These are phyloP conservation scores for Umbelopsis ramanniana DNA, from an alignment of 192 early-diverging fungal genomes.

Conservation along the genomic window DNA sequence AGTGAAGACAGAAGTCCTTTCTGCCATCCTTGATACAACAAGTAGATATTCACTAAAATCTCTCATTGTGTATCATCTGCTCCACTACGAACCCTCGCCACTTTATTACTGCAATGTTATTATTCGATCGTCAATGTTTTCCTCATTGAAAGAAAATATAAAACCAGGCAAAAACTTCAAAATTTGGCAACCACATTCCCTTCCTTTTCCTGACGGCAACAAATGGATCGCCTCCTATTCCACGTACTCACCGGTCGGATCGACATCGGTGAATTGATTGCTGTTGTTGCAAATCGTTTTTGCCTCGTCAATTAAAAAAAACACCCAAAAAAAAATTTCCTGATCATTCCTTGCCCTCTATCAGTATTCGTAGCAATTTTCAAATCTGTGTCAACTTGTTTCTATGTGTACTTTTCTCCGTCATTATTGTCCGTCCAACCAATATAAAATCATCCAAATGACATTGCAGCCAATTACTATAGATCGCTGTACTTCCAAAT, in stretches of 20 bases:
- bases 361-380: neutral
- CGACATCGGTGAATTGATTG: neutral
- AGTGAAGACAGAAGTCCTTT: neutral
- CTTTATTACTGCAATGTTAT: neutral
- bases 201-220: no score
- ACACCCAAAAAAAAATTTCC: no score
- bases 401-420: neutral
- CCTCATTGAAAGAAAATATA: neutral
- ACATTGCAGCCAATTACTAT: neutral
- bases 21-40: slow-evolving; percentile 2
- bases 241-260: neutral
- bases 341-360: no score
- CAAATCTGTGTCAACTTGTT: neutral
- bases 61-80: neutral
- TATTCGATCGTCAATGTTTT: slow-evolving; percentile 3
- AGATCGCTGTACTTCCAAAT: no score
- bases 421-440: neutral
- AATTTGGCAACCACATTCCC: no score
- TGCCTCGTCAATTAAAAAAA: no score
- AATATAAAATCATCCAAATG: neutral
- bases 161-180: no score
- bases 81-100: neutral
- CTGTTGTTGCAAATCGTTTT: neutral
- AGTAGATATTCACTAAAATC: neutral
- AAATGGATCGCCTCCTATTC: no score